Evolutionary conservation across 2,329 filamentous ascomycete species (phyloP), one percentile per base, ranked within the genome.

Genomic region (Dactylonectria macrodidyma): DNA sequence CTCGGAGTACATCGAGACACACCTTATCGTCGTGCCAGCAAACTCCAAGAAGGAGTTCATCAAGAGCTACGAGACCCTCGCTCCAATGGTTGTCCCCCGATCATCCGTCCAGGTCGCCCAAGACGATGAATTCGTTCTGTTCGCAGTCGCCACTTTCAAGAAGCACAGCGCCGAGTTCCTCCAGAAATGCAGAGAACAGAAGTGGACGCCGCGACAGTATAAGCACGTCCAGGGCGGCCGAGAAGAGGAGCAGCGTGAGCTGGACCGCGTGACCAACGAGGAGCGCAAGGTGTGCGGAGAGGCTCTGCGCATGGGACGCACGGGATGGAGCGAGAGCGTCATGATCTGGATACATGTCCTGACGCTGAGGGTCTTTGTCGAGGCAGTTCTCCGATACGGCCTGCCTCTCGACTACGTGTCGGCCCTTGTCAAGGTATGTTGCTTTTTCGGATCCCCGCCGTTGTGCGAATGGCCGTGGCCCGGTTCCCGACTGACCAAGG

Each of bases 281-380:
- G 95, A 97, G 84, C 90, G 92, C 81, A 97, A 96, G 84, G 87
- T 97, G 2, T 97, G 95, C 90, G 95, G 94, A 11, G 95, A 99
- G 83, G 95, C 95, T 3, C 82, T 99, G 77, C 89, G 95, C 72
- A 87, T 98, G 75, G 94, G 92, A 14, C 88, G 95, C 70, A 97
- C 94, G n/a, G 95, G 94, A 16, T 99, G 96, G 90, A 95, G 94
- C 78, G 96, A 99, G 84, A 92, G 92, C 70, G 94, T 97, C 72
- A 97, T 97, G 94, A 92, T 95, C 61, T 97, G 95, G 94, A 89
- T 97, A 57, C 96, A 99, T 79, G 93, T 97, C 33, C 86, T 98
- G 77, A 93, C 95, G 7, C 84, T 99, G 76, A 88, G 96, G 61
- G 95, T 98, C 22, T 99, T 98, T 81, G 96, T 99, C 22, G 96